These are phyloP conservation scores for Kuraishia ogatae DNA, from an alignment of 805 yeast species.

Conservation along the genomic window DNA sequence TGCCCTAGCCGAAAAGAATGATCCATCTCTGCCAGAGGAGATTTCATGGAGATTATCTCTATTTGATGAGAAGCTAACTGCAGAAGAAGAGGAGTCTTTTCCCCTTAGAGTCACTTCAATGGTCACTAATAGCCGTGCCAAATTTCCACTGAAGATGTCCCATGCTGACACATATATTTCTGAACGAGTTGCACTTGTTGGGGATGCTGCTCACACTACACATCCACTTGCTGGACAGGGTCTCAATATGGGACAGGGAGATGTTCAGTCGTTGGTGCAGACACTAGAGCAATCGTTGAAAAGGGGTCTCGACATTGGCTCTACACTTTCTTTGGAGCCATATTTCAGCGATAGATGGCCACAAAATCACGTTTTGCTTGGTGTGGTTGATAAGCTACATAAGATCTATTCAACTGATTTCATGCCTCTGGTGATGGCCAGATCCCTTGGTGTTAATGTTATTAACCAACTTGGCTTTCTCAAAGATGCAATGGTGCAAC, in stretches of 20 bases:
- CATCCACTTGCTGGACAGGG: constrained; percentile 99
- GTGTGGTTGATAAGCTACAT: constrained; percentile 87
- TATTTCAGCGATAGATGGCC: constrained; percentile 82
- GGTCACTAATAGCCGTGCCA: constrained; percentile 61
- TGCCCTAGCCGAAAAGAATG: constrained; percentile 26
- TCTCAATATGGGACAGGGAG: constrained; percentile 94
- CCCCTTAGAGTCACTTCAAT: constrained; percentile 63
- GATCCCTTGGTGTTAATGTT: constrained; percentile 69
- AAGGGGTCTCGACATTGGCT: constrained; percentile 86
- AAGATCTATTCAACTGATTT: constrained; percentile 73
- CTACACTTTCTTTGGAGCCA: constrained; percentile 71
- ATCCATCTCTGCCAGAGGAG: constrained; percentile 48
- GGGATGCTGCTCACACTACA: constrained; percentile 97
- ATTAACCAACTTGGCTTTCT: constrained; percentile 56
- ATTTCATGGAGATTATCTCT: constrained; percentile 59
- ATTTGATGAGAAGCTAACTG: constrained; percentile 21
- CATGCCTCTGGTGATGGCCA: constrained; percentile 62
- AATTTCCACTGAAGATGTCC: constrained; percentile 80
- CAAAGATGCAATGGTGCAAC: constrained; percentile 61
- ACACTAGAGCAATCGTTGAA: constrained; percentile 63
- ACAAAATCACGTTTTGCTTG: constrained; percentile 69
- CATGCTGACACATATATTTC: constrained; percentile 87
- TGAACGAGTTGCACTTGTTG: constrained; percentile 85
- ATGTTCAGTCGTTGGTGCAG: constrained; percentile 61
- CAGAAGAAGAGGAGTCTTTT: constrained; percentile 44